Evolutionary conservation across 495 filamentous ascomycete genomes (phyloP).

Genomic region (Pseudoneurospora amorphoporcata): DNA sequence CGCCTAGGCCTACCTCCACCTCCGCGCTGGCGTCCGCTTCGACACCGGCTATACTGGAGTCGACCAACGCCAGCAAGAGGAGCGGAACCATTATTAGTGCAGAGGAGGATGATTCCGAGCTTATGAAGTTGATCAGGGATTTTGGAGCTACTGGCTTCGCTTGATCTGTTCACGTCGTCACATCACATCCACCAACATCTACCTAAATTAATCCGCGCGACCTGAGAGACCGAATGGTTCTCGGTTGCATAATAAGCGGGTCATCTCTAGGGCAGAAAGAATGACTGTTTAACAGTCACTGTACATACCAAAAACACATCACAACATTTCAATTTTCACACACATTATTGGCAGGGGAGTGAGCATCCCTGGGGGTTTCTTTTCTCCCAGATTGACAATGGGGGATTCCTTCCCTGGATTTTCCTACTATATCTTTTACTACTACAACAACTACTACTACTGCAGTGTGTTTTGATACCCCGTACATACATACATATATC

Average conservation of each 20-base stretch:
- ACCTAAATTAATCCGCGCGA: not conserved
- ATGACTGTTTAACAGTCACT: not conserved
- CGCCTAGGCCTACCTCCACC: not conserved
- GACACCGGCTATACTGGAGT: not conserved
- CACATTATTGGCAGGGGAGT: not conserved
- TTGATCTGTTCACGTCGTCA: not conserved
- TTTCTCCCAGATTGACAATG: not conserved
- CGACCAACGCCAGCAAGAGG: not conserved
- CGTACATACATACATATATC: not conserved
- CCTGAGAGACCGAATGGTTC: not conserved
- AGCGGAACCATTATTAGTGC: not conserved
- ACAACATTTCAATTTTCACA: not conserved
- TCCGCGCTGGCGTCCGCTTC: not conserved
- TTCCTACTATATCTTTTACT: not conserved
- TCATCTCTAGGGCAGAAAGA: not conserved
- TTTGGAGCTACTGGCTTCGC: not conserved
- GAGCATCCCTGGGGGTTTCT: not conserved
- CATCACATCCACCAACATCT: not conserved
- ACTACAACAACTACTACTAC: not conserved
- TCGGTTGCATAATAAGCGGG: not conserved
- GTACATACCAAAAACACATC: not conserved
- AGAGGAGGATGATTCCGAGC: not conserved
- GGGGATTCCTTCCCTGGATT: not conserved
- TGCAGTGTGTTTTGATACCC: not conserved
- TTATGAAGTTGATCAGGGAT: not conserved